Conservation (phyloP, 176 grass and related monocot species). For the Ensete glaucum region DNA sequence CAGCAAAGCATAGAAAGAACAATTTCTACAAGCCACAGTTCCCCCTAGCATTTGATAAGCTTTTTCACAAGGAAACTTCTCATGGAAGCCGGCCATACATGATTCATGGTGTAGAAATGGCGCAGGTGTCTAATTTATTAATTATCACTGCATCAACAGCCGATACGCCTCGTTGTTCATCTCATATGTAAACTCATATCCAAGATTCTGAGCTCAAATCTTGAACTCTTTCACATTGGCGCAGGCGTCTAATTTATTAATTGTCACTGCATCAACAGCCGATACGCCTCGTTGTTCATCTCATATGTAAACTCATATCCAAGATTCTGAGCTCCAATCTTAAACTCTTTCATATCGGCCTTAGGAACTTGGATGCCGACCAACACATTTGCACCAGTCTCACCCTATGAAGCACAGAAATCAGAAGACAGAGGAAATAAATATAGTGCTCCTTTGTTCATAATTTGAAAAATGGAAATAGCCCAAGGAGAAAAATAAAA, state of each 20-base stretch:
- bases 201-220: slow-evolving; percentile 39
- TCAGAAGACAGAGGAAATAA: neutral
- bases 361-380: slow-evolving; percentile 79
- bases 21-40: too few relatives aligned
- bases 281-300: slow-evolving; percentile 67
- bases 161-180: slow-evolving; percentile 64
- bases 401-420: slow-evolving; percentile 46
- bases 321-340: slow-evolving; percentile 34
- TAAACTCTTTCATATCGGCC: slow-evolving; percentile 60
- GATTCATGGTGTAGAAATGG: too few relatives aligned
- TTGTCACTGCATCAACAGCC: slow-evolving; percentile 51
- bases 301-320: slow-evolving; percentile 81
- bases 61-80: too few relatives aligned
- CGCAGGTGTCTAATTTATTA: neutral
- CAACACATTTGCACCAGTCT: slow-evolving; percentile 72
- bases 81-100: too few relatives aligned
- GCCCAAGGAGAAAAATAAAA: neutral
- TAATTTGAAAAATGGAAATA: neutral
- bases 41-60: too few relatives aligned
- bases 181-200: slow-evolving; percentile 78
- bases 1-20: too few relatives aligned
- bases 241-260: neutral
- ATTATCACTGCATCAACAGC: slow-evolving; percentile 50
- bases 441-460: neutral
- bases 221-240: slow-evolving; percentile 49